A percentile compares a stretch with the other conserved stretches of the same genome.
These are phyloP conservation scores for Linaria vulgaris DNA, from an alignment of 257 asterid species.

Conservation along the genomic window DNA sequence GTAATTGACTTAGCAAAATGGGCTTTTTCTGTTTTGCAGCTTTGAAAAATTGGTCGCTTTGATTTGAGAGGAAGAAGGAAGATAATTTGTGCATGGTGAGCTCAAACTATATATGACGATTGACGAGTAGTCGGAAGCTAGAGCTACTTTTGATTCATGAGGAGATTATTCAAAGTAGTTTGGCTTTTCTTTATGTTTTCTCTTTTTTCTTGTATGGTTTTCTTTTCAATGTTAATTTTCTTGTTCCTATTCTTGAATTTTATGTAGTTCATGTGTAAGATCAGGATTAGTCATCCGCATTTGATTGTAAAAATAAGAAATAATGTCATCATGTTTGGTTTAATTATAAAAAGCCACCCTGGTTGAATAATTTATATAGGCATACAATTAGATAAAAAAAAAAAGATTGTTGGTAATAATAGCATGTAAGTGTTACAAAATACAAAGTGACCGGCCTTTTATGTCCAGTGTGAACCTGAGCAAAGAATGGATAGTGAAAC, in stretches of 20 bases:
- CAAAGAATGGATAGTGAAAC: not conserved
- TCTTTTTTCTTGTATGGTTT: not conserved
- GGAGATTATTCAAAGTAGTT: slow-evolving; percentile 1
- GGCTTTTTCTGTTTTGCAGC: slow-evolving; percentile 47
- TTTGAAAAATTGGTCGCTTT: slow-evolving; percentile 38
- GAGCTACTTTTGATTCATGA: not conserved
- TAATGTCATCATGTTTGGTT: too few species aligned
- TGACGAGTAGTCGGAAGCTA: too few species aligned
- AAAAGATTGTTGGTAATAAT: too few species aligned
- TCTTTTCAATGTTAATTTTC: not conserved
- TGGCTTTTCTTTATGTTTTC: too few species aligned
- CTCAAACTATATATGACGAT: too few species aligned
- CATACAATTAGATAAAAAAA: too few species aligned
- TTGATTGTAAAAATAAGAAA: not conserved
- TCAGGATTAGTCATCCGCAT: not conserved
- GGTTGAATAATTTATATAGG: not conserved
- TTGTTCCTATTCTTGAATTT: not conserved
- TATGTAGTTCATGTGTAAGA: not conserved
- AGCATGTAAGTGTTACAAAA: not conserved
- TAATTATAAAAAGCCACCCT: not conserved
- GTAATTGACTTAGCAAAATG: too few species aligned
- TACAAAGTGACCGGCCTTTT: not conserved
- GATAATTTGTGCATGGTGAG: not conserved
- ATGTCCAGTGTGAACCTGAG: not conserved
- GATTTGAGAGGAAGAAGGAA: slow-evolving; percentile 13